Evolutionary conservation across 352 stramenopile species (phyloP).

Genomic region (Globisporangium echinulatum): DNA sequence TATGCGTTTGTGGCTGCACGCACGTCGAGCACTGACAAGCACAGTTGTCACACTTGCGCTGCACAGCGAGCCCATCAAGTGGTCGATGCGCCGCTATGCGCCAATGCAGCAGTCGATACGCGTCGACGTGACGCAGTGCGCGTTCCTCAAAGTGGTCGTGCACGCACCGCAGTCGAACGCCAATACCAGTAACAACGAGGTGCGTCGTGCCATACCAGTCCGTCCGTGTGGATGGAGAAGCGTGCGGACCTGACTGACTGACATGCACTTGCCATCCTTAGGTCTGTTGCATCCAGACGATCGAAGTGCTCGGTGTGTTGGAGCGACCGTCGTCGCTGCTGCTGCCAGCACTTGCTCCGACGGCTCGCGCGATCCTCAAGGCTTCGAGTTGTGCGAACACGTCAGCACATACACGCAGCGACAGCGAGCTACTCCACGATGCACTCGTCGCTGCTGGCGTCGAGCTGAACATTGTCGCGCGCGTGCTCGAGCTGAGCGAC

Average conservation of each 20-base stretch:
- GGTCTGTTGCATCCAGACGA: slow-evolving; percentile 20
- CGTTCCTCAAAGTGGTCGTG: slow-evolving; percentile 29
- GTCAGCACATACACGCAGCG: slow-evolving; percentile 3
- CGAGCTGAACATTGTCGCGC: slow-evolving; percentile 24
- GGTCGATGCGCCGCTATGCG: not conserved
- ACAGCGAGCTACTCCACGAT: slow-evolving; percentile 15
- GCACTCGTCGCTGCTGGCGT: slow-evolving; percentile 29
- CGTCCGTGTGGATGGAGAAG: too few species aligned
- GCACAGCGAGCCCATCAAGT: slow-evolving; percentile 4
- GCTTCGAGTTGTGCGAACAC: not conserved
- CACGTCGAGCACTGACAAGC: not conserved
- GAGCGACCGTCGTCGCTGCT: not conserved
- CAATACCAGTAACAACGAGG: slow-evolving; percentile 11
- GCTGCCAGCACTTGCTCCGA: not conserved
- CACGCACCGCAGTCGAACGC: slow-evolving; percentile 7
- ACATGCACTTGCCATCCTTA: not conserved
- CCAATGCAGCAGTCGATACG: slow-evolving; percentile 9
- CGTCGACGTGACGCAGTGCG: slow-evolving; percentile 15
- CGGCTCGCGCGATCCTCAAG: too few species aligned
- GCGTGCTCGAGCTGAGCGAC: slow-evolving; percentile 12
- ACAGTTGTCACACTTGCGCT: not conserved
- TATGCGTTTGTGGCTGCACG: not conserved
- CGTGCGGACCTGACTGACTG: not conserved
- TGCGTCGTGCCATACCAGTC: slow-evolving; percentile 1
- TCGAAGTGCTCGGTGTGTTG: slow-evolving; percentile 20